Evolutionary conservation across 2,329 filamentous ascomycete species (phyloP), one percentile per base, ranked within the genome.

Genomic region (Neopestalotiopsis clavispora): DNA sequence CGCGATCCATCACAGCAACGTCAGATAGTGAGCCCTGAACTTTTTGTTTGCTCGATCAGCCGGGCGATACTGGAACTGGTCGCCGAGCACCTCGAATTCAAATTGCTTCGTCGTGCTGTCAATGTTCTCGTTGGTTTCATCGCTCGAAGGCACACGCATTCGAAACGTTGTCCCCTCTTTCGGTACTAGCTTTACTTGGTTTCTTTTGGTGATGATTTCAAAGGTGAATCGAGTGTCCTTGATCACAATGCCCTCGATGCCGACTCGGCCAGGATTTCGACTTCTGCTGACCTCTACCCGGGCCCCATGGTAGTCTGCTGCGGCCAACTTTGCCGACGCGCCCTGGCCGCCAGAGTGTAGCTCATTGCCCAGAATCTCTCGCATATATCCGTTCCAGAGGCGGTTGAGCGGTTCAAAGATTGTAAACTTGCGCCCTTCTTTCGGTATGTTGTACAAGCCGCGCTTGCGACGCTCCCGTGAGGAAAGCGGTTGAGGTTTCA

Each of bases 231-330:
- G 94, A 65, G 92, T 91, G 82, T 99, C 96, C 78, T 93, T 90
- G 56, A 98, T 90, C 70, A 98, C 92, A 74, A 98, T 95, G 17
- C 96, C 96, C 74, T 85, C 89, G 67, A 95, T 81, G 0, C 96
- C 95, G 0, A 99, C 95, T 17, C 95, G 86, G 67, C 92, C 90
- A 17, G 92, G 88, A 78, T 95, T 98, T 38, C 88, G 83, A 79
- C 94, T 96, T 74, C 95, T 84, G 67, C 95, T 92, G 28, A 98
- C 94, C 81, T 94, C 90, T 23, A 98, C 79, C 73, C 90, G 84
- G 17, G 95, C 95, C 1, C 96, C 96, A 78, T 98, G 95, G 75
- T 94, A 95, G 80, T 99, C 96, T 1, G 95, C 95, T 68, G 91
- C 94, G 59, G 89, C 90, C 42, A 99, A 83, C 79, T 96, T 92